Evolutionary conservation across 768 basidiomycete genomes (phyloP), one percentile per base, ranked within the genome.

Genomic region (Mycena vitilis): DNA sequence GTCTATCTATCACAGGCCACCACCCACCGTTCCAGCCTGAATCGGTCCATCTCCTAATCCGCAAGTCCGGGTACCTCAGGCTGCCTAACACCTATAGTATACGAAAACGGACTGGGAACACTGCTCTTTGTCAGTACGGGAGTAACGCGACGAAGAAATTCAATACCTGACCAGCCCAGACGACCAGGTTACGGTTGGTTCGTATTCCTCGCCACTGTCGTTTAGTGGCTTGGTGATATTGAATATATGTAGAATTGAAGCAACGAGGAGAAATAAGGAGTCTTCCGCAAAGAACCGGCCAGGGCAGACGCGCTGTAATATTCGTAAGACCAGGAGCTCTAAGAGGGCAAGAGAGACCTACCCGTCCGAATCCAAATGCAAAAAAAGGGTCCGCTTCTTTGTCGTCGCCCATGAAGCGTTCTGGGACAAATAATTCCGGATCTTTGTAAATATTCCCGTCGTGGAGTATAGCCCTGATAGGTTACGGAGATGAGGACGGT

Each of bases 311-410:
- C 36, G 47, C 47, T 60, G 47, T 36, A 13, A 22, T 6, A 34
- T 9, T 0, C n/a, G 22, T 34, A 30, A 10, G 13, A 37, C 38
- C 5, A 8, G 40, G 30, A 25, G 8, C 16, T 20, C 11, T 36
- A 47, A 36, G 34, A 23, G 9, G 13, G 9, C 4, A 20, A 0
- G 30, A 30, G 2, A 30, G 30, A 30, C 47, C 37, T 38, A 60
- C 59, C 9, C 59, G 48, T 49, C 59, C 59, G 36, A 60, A 60
- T 2, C 59, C 59, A 23, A 60, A 60, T 5, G 40, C 56, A 57
- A 42, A 60, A 0, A 22, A 13, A 37, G 48, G 48, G 36, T 51
- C 59, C 5, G 10, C 12, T 25, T n/a, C 59, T 18, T 49, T 60
- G 13, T 49, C 40, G 40, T 47, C 48, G 3, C 59, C 59, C 44